These are phyloP conservation scores for Lumnitzera littorea DNA, from an alignment of 345 rosid genomes.

Conservation along the genomic window DNA sequence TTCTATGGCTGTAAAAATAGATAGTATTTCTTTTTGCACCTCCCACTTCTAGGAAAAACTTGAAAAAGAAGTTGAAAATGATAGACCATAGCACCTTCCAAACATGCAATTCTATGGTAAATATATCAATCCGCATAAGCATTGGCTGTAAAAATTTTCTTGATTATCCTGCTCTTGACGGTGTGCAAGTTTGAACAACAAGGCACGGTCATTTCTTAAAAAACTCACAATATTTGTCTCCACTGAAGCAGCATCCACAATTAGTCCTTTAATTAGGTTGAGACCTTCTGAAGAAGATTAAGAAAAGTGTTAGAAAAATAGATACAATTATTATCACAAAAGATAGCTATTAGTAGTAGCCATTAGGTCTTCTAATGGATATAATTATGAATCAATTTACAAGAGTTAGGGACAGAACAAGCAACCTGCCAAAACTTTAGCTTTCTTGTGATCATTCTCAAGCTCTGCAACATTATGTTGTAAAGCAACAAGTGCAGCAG, in stretches of 20 bases:
- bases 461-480: conserved; percentile 63
- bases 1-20: too few species aligned
- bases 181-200: background rate
- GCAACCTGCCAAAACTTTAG: conserved; percentile 67
- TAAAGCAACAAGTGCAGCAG: conserved; percentile 75
- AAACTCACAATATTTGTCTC: conserved; percentile 87
- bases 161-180: too few species aligned
- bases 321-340: conserved; percentile 1
- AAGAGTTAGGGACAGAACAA: background rate
- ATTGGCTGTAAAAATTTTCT: too few species aligned
- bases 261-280: conserved; percentile 60
- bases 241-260: conserved; percentile 55
- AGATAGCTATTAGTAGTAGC: too few species aligned
- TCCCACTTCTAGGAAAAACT: too few species aligned
- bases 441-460: conserved; percentile 68
- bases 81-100: too few species aligned
- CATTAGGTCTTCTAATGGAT: background rate
- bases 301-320: background rate
- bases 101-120: too few species aligned
- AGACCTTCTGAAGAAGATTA: conserved; percentile 47
- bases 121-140: too few species aligned
- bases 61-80: too few species aligned
- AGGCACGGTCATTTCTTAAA: background rate
- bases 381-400: too few species aligned
- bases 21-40: too few species aligned